Percentiles rank a stretch among this genome's conserved stretches.
phyloP scores from a whole-genome alignment of 2,329 filamentous ascomycete species.

The Alternaria angustiovoidea region DNA sequence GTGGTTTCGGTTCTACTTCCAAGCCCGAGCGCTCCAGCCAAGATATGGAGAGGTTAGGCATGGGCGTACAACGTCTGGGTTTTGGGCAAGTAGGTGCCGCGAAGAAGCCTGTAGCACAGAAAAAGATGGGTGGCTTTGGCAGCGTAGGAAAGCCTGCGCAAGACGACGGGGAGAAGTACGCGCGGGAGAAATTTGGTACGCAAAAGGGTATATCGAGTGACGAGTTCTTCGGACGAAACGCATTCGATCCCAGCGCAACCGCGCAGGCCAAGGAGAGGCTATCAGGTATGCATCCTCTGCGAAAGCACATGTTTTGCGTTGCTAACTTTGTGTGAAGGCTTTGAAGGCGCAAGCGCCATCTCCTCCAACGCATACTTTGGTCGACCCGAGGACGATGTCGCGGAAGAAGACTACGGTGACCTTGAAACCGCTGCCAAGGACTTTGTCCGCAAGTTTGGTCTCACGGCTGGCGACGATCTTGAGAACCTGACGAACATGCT shows the following conservation, averaged over 20 bases:
- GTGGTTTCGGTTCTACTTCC: constrained; percentile 69
- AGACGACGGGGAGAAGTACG: constrained; percentile 82
- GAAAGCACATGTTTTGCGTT: neutral
- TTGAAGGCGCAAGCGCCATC: constrained; percentile 90
- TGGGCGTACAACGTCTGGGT: constrained; percentile 84
- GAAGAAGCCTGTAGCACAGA: constrained; percentile 65
- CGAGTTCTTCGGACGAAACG: constrained; percentile 94
- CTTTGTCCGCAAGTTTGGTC: constrained; percentile 92
- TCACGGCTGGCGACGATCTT: constrained; percentile 93
- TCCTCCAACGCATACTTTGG: constrained; percentile 98
- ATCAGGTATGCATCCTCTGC: constrained; percentile 55
- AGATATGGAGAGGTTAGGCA: constrained; percentile 87
- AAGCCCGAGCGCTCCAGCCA: constrained; percentile 66
- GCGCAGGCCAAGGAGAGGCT: constrained; percentile 87
- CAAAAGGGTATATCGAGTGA: constrained; percentile 98
- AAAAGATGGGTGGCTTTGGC: constrained; percentile 88
- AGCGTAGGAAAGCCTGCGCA: constrained; percentile 75
- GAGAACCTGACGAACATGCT: constrained; percentile 86
- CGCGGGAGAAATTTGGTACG: constrained; percentile 83
- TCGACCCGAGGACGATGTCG: constrained; percentile 80
- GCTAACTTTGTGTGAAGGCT: constrained; percentile 60
- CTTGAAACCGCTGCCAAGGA: constrained; percentile 94
- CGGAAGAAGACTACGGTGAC: constrained; percentile 81
- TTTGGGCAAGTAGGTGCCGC: constrained; percentile 82
- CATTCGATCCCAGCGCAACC: constrained; percentile 81